Conservation (phyloP, 208 protist genomes). For the Novymonas esmeraldas region DNA sequence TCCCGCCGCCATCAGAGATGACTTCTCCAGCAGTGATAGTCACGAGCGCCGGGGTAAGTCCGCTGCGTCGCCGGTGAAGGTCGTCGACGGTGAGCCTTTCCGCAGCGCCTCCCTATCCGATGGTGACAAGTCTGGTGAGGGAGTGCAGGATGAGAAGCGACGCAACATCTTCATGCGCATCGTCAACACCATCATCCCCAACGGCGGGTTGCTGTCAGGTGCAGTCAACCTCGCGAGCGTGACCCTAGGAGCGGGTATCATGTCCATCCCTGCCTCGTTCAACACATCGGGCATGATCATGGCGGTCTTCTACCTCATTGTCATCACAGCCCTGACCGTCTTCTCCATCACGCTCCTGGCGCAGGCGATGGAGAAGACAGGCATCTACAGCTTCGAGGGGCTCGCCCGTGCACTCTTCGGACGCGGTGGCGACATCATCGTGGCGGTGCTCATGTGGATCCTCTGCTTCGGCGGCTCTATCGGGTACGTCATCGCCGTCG, state of each 20-base stretch:
- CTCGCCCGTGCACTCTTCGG: slow-evolving; percentile 59
- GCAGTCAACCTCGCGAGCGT: slow-evolving; percentile 56
- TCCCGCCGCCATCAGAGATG: not conserved
- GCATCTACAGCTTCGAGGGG: slow-evolving; percentile 48
- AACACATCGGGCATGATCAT: slow-evolving; percentile 54
- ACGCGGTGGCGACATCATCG: slow-evolving; percentile 52
- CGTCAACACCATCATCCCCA: slow-evolving; percentile 38
- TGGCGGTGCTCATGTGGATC: slow-evolving; percentile 49
- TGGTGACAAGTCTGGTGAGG: not conserved
- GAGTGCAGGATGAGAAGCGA: not conserved
- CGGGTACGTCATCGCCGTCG: slow-evolving; percentile 55
- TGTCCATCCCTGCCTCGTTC: slow-evolving; percentile 71
- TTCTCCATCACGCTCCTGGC: slow-evolving; percentile 66
- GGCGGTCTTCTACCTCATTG: slow-evolving; percentile 62
- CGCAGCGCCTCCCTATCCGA: not conserved
- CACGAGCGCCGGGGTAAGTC: not conserved
- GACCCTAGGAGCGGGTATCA: slow-evolving; percentile 70
- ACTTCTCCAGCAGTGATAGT: not conserved
- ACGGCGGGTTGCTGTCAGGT: slow-evolving; percentile 44
- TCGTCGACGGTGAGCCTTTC: not conserved
- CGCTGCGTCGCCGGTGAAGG: not conserved
- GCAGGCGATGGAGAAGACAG: slow-evolving; percentile 55
- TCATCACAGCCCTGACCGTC: slow-evolving; percentile 54
- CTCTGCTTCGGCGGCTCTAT: slow-evolving; percentile 64
- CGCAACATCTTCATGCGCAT: slow-evolving; percentile 19